phyloP scores from a whole-genome alignment of 2,329 filamentous ascomycete genomes.

The Botrytis squamosa region DNA sequence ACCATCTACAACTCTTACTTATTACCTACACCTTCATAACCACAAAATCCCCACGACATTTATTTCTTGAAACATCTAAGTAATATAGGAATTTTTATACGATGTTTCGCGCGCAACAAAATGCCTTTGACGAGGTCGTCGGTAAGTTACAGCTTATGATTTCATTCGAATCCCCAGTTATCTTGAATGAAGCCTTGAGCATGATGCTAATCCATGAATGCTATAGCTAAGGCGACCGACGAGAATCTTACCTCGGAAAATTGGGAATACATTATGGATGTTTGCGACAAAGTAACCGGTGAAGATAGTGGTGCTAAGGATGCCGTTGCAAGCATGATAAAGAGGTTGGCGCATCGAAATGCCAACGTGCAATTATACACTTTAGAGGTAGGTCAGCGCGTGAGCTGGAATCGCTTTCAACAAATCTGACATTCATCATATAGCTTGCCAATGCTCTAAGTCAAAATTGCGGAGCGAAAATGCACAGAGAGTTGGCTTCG shows the following conservation, averaged over 20 bases:
- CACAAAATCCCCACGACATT: constrained; percentile 10
- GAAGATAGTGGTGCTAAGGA: constrained; percentile 56
- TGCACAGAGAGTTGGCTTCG: constrained; percentile 70
- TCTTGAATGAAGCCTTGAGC: constrained; percentile 7
- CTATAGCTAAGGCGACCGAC: constrained; percentile 79
- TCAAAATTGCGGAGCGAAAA: constrained; percentile 67
- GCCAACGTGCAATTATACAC: constrained; percentile 79
- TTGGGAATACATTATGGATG: constrained; percentile 60
- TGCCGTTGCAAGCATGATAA: constrained; percentile 70
- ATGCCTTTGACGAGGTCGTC: constrained; percentile 69
- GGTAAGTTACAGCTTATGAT: constrained; percentile 47
- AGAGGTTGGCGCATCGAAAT: constrained; percentile 70
- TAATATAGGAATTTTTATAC: constrained; percentile 1
- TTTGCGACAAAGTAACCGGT: constrained; percentile 43
- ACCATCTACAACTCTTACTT: constrained; percentile 2
- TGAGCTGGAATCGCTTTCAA: constrained; percentile 9
- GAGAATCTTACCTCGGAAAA: constrained; percentile 82
- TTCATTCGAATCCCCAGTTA: constrained; percentile 17
- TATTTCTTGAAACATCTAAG: neutral
- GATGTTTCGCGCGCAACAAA: constrained; percentile 63
- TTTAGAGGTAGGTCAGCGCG: constrained; percentile 51
- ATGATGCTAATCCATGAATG: constrained; percentile 27
- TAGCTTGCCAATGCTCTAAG: constrained; percentile 69
- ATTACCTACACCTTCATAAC: constrained; percentile 2
- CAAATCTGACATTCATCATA: constrained; percentile 21